phyloP scores from a whole-genome alignment of 805 yeast species.

The Pichia nakasei region DNA sequence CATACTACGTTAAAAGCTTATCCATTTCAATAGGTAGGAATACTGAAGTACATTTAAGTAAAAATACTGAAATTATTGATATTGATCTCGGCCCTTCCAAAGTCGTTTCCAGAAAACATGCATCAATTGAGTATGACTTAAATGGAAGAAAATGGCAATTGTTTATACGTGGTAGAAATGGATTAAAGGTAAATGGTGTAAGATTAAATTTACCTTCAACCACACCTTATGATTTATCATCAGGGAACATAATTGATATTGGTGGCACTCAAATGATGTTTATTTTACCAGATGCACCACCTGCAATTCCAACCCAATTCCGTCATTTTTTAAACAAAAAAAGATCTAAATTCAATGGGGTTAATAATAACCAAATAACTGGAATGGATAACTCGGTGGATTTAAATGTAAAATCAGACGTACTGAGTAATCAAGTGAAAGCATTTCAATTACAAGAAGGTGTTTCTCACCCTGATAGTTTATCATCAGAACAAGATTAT shows the following conservation, averaged over 20 bases:
- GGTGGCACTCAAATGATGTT: slow-evolving; percentile 99
- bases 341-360: slow-evolving; percentile 6
- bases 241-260: slow-evolving; percentile 88
- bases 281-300: slow-evolving; percentile 84
- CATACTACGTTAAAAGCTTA: slow-evolving; percentile 79
- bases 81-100: slow-evolving; percentile 96
- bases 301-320: slow-evolving; percentile 48
- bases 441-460: slow-evolving; percentile 34
- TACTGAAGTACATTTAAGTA: slow-evolving; percentile 33
- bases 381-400: background rate
- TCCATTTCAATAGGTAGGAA: slow-evolving; percentile 80
- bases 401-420: slow-evolving; percentile 4
- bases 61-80: slow-evolving; percentile 36
- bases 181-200: slow-evolving; percentile 80
- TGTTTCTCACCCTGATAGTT: slow-evolving; percentile 7
- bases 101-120: slow-evolving; percentile 91
- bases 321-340: slow-evolving; percentile 28
- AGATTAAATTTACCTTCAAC: slow-evolving; percentile 32
- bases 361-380: background rate
- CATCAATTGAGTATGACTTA: slow-evolving; percentile 69
- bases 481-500: slow-evolving; percentile 41
- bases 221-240: slow-evolving; percentile 46
- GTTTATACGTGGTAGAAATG: slow-evolving; percentile 79
- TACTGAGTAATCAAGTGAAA: slow-evolving; percentile 25
- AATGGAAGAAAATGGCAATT: slow-evolving; percentile 80